phyloP scores from a whole-genome alignment of 1,139 yeast genomes.

The Candida sp. region DNA sequence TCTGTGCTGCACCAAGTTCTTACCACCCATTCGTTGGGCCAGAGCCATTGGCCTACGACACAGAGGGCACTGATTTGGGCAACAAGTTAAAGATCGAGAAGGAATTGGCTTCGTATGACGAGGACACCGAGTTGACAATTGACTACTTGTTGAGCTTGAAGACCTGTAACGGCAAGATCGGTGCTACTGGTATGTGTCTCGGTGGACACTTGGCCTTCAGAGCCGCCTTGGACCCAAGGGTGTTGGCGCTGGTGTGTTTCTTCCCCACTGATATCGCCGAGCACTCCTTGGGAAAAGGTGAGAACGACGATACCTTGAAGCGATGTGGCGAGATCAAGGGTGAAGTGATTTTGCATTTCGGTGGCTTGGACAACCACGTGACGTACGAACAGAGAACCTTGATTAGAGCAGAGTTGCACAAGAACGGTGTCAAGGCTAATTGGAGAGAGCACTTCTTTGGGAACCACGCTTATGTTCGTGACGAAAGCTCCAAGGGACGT shows the following conservation, averaged over 20 bases:
- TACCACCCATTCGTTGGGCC: constrained; percentile 74
- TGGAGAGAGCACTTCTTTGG: constrained; percentile 27
- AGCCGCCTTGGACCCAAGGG: constrained; percentile 68
- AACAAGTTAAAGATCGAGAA: constrained; percentile 69
- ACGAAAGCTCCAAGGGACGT: constrained; percentile 78
- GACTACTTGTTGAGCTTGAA: constrained; percentile 61
- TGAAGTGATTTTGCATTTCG: constrained; percentile 73
- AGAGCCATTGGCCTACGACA: constrained; percentile 72
- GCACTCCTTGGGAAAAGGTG: constrained; percentile 65
- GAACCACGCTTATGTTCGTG: constrained; percentile 82
- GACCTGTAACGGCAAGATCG: constrained; percentile 75
- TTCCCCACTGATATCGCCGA: constrained; percentile 84
- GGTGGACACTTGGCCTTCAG: constrained; percentile 87
- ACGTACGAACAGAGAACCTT: constrained; percentile 80
- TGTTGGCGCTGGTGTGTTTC: constrained; percentile 73
- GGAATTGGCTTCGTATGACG: constrained; percentile 76
- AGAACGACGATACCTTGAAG: constrained; percentile 65
- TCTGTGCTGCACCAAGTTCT: constrained; percentile 78
- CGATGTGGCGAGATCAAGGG: constrained; percentile 59
- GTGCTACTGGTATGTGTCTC: constrained; percentile 88
- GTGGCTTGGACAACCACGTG: constrained; percentile 81
- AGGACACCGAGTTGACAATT: constrained; percentile 67
- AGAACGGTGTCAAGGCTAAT: constrained; percentile 43
- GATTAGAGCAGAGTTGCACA: constrained; percentile 66
- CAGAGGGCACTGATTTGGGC: constrained; percentile 77